Evolutionary conservation across 2,329 filamentous ascomycete genomes (phyloP).

Genomic region (Monilinia polystroma): DNA sequence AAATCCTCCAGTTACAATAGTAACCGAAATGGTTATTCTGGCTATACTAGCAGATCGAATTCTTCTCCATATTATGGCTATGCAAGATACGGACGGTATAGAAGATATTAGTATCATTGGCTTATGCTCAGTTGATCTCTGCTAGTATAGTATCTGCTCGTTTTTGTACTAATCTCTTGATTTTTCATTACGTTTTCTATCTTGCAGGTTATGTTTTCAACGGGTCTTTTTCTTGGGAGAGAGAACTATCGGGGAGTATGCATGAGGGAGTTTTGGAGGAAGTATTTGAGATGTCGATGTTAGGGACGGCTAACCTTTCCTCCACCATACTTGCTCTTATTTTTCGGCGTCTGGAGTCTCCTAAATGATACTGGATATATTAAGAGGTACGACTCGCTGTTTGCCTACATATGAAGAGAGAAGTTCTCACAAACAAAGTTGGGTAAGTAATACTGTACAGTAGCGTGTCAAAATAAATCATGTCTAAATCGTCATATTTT

Average conservation of each 20-base stretch:
- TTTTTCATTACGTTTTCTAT: not conserved
- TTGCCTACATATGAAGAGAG: not conserved
- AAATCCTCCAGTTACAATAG: not conserved
- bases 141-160: not conserved
- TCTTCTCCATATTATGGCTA: not conserved
- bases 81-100: not conserved
- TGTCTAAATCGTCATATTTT: not conserved
- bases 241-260: too few relatives aligned
- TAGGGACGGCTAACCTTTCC: too few relatives aligned
- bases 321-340: too few relatives aligned
- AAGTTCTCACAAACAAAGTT: not conserved
- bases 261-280: too few relatives aligned
- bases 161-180: fast-evolving
- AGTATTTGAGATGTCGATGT: not conserved
- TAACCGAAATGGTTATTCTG: not conserved
- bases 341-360: not conserved
- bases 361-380: not conserved
- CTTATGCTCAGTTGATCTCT: not conserved
- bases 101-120: not conserved
- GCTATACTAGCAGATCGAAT: not conserved
- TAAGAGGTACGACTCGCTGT: not conserved
- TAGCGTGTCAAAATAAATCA: not conserved
- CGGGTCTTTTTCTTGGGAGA: not conserved
- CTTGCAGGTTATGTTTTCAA: not conserved
- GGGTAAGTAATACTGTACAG: not conserved